These are phyloP conservation scores for Dorcoceras hygrometricum DNA, from an alignment of 257 asterid species.

Conservation along the genomic window DNA sequence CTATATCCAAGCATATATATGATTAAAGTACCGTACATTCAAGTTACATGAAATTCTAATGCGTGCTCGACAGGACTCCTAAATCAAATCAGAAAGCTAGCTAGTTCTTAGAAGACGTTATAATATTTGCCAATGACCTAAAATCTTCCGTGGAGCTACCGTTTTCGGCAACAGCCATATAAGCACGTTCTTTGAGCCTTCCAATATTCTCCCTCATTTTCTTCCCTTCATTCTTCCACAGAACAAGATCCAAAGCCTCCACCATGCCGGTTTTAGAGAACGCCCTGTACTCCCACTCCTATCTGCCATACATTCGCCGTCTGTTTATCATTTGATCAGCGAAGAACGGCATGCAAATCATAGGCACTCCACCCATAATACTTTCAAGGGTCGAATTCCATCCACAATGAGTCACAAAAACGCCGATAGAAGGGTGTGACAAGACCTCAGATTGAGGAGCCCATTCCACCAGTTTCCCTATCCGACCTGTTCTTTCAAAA, in stretches of 20 bases:
- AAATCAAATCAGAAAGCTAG: too few species aligned
- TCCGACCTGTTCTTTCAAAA: slow-evolving; percentile 32
- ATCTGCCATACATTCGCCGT: slow-evolving; percentile 51
- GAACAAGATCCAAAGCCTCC: slow-evolving; percentile 38
- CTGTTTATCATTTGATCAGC: slow-evolving; percentile 57
- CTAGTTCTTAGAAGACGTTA: slow-evolving; percentile 9
- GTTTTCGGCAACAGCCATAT: slow-evolving; percentile 36
- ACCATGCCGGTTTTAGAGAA: slow-evolving; percentile 28
- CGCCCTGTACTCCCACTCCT: slow-evolving; percentile 48
- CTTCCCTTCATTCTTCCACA: slow-evolving; percentile 26
- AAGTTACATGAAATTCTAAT: too few species aligned
- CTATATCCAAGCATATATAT: too few species aligned
- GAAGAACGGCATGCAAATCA: slow-evolving; percentile 52
- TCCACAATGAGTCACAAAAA: slow-evolving; percentile 50
- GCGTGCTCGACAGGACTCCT: too few species aligned
- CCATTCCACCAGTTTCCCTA: slow-evolving; percentile 54
- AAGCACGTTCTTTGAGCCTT: slow-evolving; percentile 33
- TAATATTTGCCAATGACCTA: slow-evolving; percentile 29
- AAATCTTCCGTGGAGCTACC: slow-evolving; percentile 44
- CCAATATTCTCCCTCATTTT: slow-evolving; percentile 35
- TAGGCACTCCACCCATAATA: slow-evolving; percentile 49
- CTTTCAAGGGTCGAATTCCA: slow-evolving; percentile 58
- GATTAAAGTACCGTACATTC: too few species aligned
- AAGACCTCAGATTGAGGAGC: slow-evolving; percentile 48
- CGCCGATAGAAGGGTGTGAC: slow-evolving; percentile 45